Base-by-base conservation (phyloP, 139 green algal species). In the Chlorella ohadii region DNA sequence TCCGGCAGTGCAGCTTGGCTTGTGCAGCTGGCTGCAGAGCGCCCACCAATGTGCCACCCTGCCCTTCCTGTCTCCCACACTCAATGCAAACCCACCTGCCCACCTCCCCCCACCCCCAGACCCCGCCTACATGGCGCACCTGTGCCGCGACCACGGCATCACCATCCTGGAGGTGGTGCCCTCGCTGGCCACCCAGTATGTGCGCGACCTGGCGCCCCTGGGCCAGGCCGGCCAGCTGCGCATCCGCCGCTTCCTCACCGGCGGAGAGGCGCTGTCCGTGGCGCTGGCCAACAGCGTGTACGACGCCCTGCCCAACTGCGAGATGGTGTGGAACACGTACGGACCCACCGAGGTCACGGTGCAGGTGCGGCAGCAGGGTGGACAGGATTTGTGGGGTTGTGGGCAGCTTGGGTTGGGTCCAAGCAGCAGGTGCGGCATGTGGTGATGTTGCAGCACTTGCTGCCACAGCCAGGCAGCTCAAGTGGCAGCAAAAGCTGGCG, bases 281-380 rank as follows among this genome's bases (percentile, higher is more conserved):
- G 66, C 56, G 51, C 56, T 89, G 47, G 47, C 28, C 41, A 59
- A 78, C 44, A 23, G 36, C n/a, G 59, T 63, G 36, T 44, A 73
- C 4, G 39, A 34, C 12, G 39, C n/a, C 25, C n/a, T 78, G 31
- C 64, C 64, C 28, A 19, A 55, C 27, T 34, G 67, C 34, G 67
- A 41, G 20, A 74, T 36, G 20, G 67, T 91, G 59, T 31, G 82
- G 67, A 90, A 90, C 55, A 59, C 67, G 3, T 92, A 91, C 56
- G 88, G 89, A 39, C 84, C 86, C 27, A 90, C 84, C 22, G 87
- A 92, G 64, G 82, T 89, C 31, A 90, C 87, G 16, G 70, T 90
- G 44, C 68, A 82, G 51, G 51, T 59, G 51, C 51, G 51, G 11
- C 15, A 13, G 44, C 44, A 51, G 44, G 44, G 44, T 51, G 44